phyloP scores from a whole-genome alignment of 208 protist genomes.

The Leishmania tarentolae region DNA sequence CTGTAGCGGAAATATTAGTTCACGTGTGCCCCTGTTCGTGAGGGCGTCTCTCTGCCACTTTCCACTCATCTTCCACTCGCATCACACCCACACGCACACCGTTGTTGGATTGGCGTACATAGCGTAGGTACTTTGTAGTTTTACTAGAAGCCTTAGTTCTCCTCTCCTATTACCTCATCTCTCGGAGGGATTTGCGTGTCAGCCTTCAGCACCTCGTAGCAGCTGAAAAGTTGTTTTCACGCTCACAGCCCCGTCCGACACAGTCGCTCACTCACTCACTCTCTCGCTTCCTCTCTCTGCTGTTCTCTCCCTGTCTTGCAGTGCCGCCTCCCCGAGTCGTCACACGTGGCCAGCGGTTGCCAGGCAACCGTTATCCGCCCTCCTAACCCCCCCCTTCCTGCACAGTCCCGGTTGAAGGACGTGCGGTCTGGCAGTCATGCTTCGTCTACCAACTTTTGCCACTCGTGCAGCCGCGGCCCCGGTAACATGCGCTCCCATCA shows the following conservation, averaged over 20 bases:
- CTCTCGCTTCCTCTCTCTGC: neutral
- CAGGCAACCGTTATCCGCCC: neutral
- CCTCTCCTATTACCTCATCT: too few relatives aligned
- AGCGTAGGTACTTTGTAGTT: neutral
- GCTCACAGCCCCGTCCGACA: neutral
- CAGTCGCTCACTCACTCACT: neutral
- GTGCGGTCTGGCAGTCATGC: constrained; percentile 18
- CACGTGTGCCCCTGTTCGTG: neutral
- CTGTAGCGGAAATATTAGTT: too few relatives aligned
- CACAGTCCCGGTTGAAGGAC: neutral
- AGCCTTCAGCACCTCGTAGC: neutral
- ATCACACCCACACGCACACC: neutral
- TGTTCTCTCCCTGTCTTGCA: neutral
- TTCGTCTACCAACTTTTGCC: constrained; percentile 20
- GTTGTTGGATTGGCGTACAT: neutral
- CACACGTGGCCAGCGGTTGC: neutral
- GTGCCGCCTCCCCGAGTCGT: neutral
- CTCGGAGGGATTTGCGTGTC: neutral
- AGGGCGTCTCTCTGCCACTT: neutral
- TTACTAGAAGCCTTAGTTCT: neutral
- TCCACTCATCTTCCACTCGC: neutral
- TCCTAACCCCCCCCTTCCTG: neutral
- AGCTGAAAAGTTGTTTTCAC: neutral
- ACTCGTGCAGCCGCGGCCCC: neutral
- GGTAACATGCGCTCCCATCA: neutral